Base-by-base conservation (phyloP, 176 grass and related monocot species). In the Otatea glauca region DNA sequence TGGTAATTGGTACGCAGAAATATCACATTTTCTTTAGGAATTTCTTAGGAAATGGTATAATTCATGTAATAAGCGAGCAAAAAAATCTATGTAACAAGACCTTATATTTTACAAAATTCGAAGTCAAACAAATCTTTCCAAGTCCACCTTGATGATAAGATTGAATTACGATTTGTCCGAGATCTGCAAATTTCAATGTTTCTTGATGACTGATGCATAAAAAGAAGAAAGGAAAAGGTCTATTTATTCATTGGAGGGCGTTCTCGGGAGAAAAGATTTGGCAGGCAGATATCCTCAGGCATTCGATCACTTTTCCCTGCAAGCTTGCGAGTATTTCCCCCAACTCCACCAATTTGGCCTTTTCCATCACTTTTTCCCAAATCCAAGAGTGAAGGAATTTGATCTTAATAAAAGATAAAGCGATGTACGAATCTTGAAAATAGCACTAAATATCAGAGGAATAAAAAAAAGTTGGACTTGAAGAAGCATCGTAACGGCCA, bases 241-340 rank as follows among this genome's bases (percentile, higher is more conserved):
- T 55, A 10, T 77, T 82, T 86, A 77, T 65, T 82, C 65, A 10
- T 9, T 37, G 64, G 72, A 77, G 72, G 72, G 42, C 25, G 67
- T 82, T 82, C 16, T 77, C 65, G 7, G 2, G 25, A 65, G 45
- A 58, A 71, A 86, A 81, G 78, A 86, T 72, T 81, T 90, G 83
- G 65, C 83, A 72, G 44, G 37, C 21, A 32, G 21, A 82, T 38
- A 65, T 77, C 78, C 37, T 65, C 21, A 20, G 43, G 43, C 70
- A 54, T 68, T 80, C 56, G 55, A 90, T 72, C 44, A 44, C 74
- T 64, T 76, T 65, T 56, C 60, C 16, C 17, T 17, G 65, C 83
- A 86, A 77, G 72, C 58, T 48, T 78, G 83, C 38, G 58, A 86
- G 83, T 82, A 72, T 86, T 78, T 39, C 11, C 83, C 78, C 78